Evolutionary conservation across 208 protist genomes (phyloP), one percentile per base, ranked within the genome.

Genomic region (Acanthamoeba triangularis): DNA sequence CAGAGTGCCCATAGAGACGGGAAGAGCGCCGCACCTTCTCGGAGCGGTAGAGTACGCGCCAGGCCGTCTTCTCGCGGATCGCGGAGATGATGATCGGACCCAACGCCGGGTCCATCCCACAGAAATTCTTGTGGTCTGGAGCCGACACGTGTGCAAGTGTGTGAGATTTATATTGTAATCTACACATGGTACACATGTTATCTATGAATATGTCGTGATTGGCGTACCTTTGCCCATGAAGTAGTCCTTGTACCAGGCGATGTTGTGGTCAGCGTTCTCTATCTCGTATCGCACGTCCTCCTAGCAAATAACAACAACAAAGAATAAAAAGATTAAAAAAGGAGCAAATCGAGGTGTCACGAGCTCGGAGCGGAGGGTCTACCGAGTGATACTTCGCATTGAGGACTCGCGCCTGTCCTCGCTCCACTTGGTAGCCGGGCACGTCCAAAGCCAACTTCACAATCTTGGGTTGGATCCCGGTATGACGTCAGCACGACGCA

Each of bases 201-300:
- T 41, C 3, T 41, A 49, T 20, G 4, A n/a, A 56, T 16, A 37
- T 59, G 13, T 47, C 44, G 10, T 47, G 7, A 47, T 47, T 47
- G 44, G 44, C 6, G 44, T 35, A 90, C 80, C 49, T 63, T 90
- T 54, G 52, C 80, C 49, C 80, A 54, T 65, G 52, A 90, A 90
- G 30, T 90, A 61, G 30, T 90, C 80, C 35, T 63, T 90, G 49
- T 90, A 90, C 44, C 52, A 90, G 49, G 80, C 52, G 80, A 65
- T 90, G 35, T 90, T 90, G 80, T 90, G 80, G 20, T 90, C 80
- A 11, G 30, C 44, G 49, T 90, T 90, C 30, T 90, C 80, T 10
- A 65, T 63, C 49, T 90, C 80, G n/a, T 47, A 80, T 54, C 35
- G 80, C 49, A 90, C 52, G 30, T 90, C 49, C 80, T 90, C 52